Percentiles rank a stretch among this genome's conserved stretches.
Evolutionary conservation across 2,329 filamentous ascomycete species (phyloP).

Genomic region (Grosmannia huntii): DNA sequence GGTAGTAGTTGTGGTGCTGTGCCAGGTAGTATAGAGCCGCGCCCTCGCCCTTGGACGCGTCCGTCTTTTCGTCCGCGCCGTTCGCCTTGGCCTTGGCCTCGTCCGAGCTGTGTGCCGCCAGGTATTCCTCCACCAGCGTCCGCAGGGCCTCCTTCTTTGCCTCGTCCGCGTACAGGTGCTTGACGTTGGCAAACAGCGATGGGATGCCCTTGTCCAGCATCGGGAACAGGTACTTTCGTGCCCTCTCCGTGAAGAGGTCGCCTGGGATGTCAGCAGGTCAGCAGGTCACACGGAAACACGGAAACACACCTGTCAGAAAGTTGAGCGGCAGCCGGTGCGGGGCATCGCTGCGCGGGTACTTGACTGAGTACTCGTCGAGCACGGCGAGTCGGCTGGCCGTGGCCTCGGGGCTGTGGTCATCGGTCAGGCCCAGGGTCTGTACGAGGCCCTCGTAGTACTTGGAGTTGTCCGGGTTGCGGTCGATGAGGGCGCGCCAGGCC

Average conservation of each 20-base stretch:
- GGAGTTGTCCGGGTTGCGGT: constrained; percentile 78
- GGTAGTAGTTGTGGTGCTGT: constrained; percentile 90
- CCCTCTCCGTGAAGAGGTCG: constrained; percentile 66
- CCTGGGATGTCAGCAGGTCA: constrained; percentile 28
- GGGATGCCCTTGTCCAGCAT: constrained; percentile 91
- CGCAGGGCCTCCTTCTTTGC: constrained; percentile 68
- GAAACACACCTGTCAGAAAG: constrained; percentile 57
- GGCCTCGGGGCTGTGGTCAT: constrained; percentile 41
- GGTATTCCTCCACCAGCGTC: constrained; percentile 66
- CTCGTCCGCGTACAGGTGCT: constrained; percentile 72
- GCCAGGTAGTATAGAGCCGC: constrained; percentile 87
- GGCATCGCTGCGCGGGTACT: constrained; percentile 73
- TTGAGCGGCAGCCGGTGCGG: constrained; percentile 78
- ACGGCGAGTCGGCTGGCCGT: constrained; percentile 49
- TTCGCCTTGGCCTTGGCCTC: neutral
- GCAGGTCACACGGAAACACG: neutral
- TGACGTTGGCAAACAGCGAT: constrained; percentile 93
- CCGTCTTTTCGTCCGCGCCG: constrained; percentile 19
- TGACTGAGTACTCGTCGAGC: constrained; percentile 71
- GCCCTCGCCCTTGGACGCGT: constrained; percentile 51
- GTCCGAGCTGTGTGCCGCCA: constrained; percentile 32
- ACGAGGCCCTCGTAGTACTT: constrained; percentile 74
- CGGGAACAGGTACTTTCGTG: constrained; percentile 63
- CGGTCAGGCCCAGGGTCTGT: constrained; percentile 42
- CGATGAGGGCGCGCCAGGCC: constrained; percentile 68